A percentile compares a stretch with the other conserved stretches of the same genome.
Evolutionary conservation across 2,329 filamentous ascomycete genomes (phyloP).

Genomic region (Aspergillus costaricaensis): DNA sequence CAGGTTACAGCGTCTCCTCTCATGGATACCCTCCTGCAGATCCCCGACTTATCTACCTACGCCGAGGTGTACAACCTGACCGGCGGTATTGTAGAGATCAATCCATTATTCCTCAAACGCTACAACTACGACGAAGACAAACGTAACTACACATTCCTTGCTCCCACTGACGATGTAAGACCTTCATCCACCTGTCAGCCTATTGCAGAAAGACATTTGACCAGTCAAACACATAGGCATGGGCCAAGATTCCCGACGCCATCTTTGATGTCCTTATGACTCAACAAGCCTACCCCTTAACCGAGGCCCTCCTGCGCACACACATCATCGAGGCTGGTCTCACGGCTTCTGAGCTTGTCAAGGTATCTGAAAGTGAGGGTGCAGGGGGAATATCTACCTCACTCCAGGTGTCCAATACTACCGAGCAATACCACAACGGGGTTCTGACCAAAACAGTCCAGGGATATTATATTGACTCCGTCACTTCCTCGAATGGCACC

Average conservation of each 20-base stretch:
- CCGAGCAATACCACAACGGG: not conserved
- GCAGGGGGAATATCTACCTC: not conserved
- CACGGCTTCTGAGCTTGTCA: not conserved
- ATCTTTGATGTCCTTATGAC: not conserved
- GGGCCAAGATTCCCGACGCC: not conserved
- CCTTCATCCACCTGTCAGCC: no score
- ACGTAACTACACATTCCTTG: conserved; percentile 3
- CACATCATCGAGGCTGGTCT: conserved; percentile 1
- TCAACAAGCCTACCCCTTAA: not conserved
- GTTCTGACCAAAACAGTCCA: not conserved
- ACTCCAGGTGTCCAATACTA: not conserved
- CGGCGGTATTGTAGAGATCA: conserved; percentile 1
- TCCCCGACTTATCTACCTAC: not conserved
- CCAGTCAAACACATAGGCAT: no score
- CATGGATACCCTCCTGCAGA: not conserved
- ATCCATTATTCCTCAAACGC: not conserved
- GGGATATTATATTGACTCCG: not conserved
- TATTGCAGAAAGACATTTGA: no score
- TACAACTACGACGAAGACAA: conserved; percentile 2
- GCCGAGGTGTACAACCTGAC: not conserved
- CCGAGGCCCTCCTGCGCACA: not conserved
- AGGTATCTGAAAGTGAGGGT: not conserved
- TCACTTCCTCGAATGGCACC: not conserved
- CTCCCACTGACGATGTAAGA: not conserved
- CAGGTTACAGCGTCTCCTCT: not conserved